Evolutionary conservation across 2,329 filamentous ascomycete species (phyloP).

Genomic region (Pseudogymnoascus sp.): DNA sequence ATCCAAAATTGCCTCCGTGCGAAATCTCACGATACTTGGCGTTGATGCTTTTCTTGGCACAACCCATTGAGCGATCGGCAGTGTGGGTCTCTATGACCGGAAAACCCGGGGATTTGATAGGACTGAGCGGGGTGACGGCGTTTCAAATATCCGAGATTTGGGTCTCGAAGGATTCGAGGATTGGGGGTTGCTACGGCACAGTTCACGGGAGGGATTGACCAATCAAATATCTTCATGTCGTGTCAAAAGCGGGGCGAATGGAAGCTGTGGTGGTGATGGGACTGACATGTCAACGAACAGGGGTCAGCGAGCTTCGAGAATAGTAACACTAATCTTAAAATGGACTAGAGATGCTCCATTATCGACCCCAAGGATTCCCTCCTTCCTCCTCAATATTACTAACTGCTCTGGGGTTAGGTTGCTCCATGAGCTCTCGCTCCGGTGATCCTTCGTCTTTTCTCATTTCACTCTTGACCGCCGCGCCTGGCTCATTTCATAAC

Average conservation of each 20-base stretch:
- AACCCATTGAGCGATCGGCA: background rate
- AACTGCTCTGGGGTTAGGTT: background rate
- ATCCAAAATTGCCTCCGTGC: background rate
- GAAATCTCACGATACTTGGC: background rate
- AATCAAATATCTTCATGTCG: background rate
- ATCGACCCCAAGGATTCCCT: background rate
- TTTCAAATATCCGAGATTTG: constrained; percentile 3
- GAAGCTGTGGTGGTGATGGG: background rate
- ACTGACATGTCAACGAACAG: background rate
- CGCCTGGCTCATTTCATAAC: background rate
- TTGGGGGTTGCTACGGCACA: background rate
- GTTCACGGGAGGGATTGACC: background rate
- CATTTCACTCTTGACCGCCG: background rate
- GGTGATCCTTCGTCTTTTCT: background rate
- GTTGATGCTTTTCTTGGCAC: background rate
- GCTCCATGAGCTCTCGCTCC: background rate
- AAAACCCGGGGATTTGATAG: background rate
- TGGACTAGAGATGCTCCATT: background rate
- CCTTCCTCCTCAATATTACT: background rate
- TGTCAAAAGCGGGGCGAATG: background rate
- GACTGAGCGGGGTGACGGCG: background rate
- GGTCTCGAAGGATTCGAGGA: background rate
- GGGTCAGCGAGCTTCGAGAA: background rate
- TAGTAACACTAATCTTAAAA: background rate
- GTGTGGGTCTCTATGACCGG: background rate